These are phyloP conservation scores for Moelleriella libera DNA, from an alignment of 2,329 filamentous ascomycete genomes.

Conservation along the genomic window DNA sequence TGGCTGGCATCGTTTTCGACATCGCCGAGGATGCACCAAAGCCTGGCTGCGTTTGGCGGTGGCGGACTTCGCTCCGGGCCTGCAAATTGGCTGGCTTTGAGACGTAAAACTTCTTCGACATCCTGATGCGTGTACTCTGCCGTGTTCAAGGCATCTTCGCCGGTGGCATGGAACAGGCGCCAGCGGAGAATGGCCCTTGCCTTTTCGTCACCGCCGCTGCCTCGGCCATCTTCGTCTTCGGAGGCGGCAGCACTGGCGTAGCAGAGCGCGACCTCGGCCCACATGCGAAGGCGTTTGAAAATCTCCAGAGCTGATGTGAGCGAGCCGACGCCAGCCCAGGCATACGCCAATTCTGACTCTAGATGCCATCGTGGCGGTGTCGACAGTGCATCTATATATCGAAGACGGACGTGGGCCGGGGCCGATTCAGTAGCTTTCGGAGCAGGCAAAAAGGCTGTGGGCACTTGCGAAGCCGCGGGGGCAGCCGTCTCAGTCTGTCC, in stretches of 20 bases:
- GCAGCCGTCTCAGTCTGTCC: slow-evolving; percentile 13
- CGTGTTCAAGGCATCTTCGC: slow-evolving; percentile 11
- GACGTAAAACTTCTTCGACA: slow-evolving; percentile 36
- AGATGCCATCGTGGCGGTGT: slow-evolving; percentile 87
- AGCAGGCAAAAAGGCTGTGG: slow-evolving; percentile 70
- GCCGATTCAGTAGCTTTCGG: slow-evolving; percentile 66
- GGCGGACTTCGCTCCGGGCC: slow-evolving; percentile 56
- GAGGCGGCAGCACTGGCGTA: slow-evolving; percentile 49
- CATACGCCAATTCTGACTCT: slow-evolving; percentile 79
- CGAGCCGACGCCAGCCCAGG: slow-evolving; percentile 85
- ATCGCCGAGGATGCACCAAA: slow-evolving; percentile 91
- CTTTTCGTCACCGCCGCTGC: slow-evolving; percentile 57
- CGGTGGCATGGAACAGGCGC: slow-evolving; percentile 60
- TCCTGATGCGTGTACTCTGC: slow-evolving; percentile 35
- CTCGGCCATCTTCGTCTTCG: slow-evolving; percentile 41
- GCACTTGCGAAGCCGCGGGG: slow-evolving; percentile 20
- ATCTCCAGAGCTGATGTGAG: slow-evolving; percentile 86
- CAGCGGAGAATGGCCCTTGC: slow-evolving; percentile 63
- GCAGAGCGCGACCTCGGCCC: slow-evolving; percentile 90
- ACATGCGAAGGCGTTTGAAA: slow-evolving; percentile 83
- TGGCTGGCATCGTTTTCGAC: slow-evolving; percentile 60
- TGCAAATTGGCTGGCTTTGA: slow-evolving; percentile 35
- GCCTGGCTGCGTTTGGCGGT: slow-evolving; percentile 68
- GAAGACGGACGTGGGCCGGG: slow-evolving; percentile 58
- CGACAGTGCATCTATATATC: slow-evolving; percentile 71